phyloP scores from a whole-genome alignment of 1,284 basidiomycete genomes.

The Sphaerobolus stellatus region DNA sequence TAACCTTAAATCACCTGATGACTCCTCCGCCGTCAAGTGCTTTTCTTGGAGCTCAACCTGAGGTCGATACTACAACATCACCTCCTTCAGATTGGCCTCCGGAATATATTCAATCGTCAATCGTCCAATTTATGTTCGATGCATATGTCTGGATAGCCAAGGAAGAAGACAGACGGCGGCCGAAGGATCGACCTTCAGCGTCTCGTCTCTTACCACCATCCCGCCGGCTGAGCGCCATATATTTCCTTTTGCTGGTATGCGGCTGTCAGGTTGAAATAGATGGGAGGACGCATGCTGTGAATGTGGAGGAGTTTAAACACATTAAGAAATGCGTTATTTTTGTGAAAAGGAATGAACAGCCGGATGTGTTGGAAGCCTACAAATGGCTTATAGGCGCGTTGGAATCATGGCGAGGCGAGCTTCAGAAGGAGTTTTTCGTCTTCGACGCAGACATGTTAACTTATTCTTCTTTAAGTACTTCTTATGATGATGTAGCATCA shows the following conservation, averaged over 20 bases:
- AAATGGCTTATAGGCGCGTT: constrained; percentile 6
- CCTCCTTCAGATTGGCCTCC: too few species aligned
- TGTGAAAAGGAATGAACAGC: constrained; percentile 6
- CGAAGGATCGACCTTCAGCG: constrained; percentile 8
- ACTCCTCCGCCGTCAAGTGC: too few species aligned
- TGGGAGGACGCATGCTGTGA: not conserved
- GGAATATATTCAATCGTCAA: not conserved
- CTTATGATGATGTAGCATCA: constrained; percentile 3
- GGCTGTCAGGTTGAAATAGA: constrained; percentile 8
- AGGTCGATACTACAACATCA: too few species aligned
- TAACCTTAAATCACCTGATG: too few species aligned
- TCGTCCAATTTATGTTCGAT: constrained; percentile 9
- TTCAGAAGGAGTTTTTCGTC: constrained; percentile 10
- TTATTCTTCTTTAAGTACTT: not conserved
- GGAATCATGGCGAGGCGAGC: constrained; percentile 6
- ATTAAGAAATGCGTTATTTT: constrained; percentile 12
- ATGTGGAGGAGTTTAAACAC: constrained; percentile 3
- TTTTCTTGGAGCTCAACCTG: too few species aligned
- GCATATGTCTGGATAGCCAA: constrained; percentile 13
- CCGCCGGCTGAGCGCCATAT: constrained; percentile 8
- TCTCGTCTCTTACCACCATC: constrained; percentile 2
- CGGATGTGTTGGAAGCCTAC: not conserved
- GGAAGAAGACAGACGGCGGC: constrained; percentile 6
- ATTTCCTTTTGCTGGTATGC: constrained; percentile 11
- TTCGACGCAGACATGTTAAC: constrained; percentile 8